Evolutionary conservation across 2,329 filamentous ascomycete genomes (phyloP).

Genomic region (Fusarium redolens): DNA sequence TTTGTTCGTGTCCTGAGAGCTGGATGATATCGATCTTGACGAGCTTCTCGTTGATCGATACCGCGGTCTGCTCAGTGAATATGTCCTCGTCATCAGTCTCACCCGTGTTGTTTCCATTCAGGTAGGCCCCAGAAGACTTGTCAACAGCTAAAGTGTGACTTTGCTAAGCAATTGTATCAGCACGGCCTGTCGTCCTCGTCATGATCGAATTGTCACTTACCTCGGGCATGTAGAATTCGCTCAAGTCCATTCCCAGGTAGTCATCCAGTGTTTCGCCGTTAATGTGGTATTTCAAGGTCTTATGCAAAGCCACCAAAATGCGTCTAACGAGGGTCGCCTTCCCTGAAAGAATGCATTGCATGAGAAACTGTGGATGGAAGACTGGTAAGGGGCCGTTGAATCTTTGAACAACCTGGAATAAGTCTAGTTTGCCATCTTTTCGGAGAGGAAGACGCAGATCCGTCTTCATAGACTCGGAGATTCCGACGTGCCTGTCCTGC

Average conservation of each 20-base stretch:
- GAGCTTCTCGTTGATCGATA: slow-evolving; percentile 80
- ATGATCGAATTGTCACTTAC: slow-evolving; percentile 30
- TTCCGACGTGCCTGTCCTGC: slow-evolving; percentile 79
- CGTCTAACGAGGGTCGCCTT: slow-evolving; percentile 78
- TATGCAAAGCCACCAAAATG: slow-evolving; percentile 78
- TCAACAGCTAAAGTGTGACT: slow-evolving; percentile 33
- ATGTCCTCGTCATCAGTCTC: slow-evolving; percentile 68
- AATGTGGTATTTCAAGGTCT: slow-evolving; percentile 83
- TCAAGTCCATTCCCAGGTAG: slow-evolving; percentile 74
- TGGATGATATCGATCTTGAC: slow-evolving; percentile 79
- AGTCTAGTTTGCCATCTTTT: slow-evolving; percentile 68
- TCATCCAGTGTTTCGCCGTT: slow-evolving; percentile 85
- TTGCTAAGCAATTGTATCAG: slow-evolving; percentile 31
- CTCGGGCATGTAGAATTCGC: slow-evolving; percentile 64
- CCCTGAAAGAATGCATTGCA: slow-evolving; percentile 85
- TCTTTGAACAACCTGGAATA: slow-evolving; percentile 84
- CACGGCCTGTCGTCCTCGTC: background rate
- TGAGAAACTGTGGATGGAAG: slow-evolving; percentile 92
- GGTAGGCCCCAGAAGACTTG: slow-evolving; percentile 52
- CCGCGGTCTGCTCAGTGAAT: slow-evolving; percentile 78
- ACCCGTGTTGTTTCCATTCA: slow-evolving; percentile 49
- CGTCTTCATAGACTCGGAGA: slow-evolving; percentile 69
- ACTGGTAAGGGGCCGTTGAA: slow-evolving; percentile 89
- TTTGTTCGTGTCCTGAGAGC: slow-evolving; percentile 86
- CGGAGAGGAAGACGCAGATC: slow-evolving; percentile 60